These are phyloP conservation scores for Metschnikowia shivogae DNA, from an alignment of 805 yeast genomes.

Conservation along the genomic window DNA sequence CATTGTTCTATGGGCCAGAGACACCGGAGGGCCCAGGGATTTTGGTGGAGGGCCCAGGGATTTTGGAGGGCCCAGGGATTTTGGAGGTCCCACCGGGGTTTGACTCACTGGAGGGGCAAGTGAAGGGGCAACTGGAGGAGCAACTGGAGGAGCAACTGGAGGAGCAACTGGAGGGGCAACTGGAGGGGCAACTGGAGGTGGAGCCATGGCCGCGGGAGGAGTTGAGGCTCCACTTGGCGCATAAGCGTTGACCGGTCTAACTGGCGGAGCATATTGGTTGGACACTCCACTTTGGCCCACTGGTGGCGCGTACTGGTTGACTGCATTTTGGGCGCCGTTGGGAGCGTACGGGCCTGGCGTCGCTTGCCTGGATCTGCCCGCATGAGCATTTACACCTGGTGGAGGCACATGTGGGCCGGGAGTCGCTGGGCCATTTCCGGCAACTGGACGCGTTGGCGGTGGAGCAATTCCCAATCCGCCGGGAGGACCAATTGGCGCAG, in stretches of 20 bases:
- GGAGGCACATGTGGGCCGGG: no score
- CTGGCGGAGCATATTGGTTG: slow-evolving; percentile 7
- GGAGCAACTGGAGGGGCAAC: slow-evolving; percentile 17
- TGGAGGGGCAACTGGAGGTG: slow-evolving; percentile 24
- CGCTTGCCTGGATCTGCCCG: slow-evolving; percentile 3
- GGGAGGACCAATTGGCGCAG: not conserved
- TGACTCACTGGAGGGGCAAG: not conserved
- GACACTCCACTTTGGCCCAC: not conserved
- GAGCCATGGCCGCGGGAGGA: slow-evolving; percentile 10
- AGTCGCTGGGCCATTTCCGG: not conserved
- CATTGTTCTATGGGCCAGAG: no score
- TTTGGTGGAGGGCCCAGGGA: not conserved
- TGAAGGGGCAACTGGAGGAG: no score
- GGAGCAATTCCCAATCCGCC: not conserved
- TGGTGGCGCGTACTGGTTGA: slow-evolving; percentile 29
- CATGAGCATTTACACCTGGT: not conserved
- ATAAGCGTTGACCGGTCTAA: slow-evolving; percentile 30
- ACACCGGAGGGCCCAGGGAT: not conserved
- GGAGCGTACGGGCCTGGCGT: slow-evolving; percentile 5
- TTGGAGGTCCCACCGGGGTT: not conserved
- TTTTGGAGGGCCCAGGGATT: not conserved
- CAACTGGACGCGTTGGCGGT: not conserved
- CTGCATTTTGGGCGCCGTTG: no score
- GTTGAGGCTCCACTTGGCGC: slow-evolving; percentile 24
- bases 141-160: not conserved